Conservation (phyloP, 1,284 basidiomycete genomes). For the Cerioporus squamosus region DNA sequence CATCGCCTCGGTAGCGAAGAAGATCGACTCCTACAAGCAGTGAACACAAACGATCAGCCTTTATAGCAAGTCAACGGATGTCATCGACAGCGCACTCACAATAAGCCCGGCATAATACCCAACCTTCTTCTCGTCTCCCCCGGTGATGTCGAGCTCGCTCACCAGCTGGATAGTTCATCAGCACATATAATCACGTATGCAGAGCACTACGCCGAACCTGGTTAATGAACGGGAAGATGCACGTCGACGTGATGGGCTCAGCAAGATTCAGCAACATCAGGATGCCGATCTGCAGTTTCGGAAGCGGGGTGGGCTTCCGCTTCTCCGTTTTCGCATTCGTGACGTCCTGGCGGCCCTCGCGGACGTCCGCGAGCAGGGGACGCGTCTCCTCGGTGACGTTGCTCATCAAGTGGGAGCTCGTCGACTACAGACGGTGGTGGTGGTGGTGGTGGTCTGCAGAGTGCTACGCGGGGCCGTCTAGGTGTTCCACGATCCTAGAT, state of each 20-base stretch:
- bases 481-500: too few species aligned
- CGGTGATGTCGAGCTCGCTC: conserved; percentile 54
- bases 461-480: too few species aligned
- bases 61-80: too few species aligned
- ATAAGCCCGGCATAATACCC: conserved; percentile 73
- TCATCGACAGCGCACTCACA: conserved; percentile 31
- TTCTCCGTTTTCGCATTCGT: not conserved
- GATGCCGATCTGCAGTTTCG: conserved; percentile 55
- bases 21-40: conserved; percentile 54
- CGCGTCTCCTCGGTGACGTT: conserved; percentile 4
- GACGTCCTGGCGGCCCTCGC: not conserved
- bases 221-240: conserved; percentile 66
- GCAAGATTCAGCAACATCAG: conserved; percentile 51
- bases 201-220: conserved; percentile 41
- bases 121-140: conserved; percentile 60
- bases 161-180: conserved; percentile 46
- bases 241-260: conserved; percentile 55
- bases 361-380: conserved; percentile 7
- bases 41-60: too few species aligned
- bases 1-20: conserved; percentile 53
- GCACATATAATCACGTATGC: not conserved
- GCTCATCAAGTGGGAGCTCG: too few species aligned
- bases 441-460: too few species aligned
- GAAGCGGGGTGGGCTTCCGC: conserved; percentile 48
- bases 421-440: too few species aligned